Percentiles rank a stretch among this genome's conserved stretches.
Evolutionary conservation across 495 filamentous ascomycete genomes (phyloP).

Genomic region (Aspergillus saccharolyticus): DNA sequence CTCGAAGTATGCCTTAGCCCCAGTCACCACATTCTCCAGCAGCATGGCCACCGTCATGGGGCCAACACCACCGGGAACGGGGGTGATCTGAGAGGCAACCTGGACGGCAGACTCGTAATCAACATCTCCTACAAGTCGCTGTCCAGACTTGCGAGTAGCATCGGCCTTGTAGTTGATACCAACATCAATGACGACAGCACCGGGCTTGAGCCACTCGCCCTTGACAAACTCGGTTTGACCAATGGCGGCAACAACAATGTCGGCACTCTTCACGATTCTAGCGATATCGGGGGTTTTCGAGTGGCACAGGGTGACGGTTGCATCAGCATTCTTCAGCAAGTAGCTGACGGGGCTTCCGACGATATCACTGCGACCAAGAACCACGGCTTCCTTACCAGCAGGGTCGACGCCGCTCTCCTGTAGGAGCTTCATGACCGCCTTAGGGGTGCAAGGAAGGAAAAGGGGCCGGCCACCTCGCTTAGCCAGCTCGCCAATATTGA

Average conservation of each 20-base stretch:
- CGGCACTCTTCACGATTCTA: slow-evolving; percentile 72
- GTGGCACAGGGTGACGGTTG: slow-evolving; percentile 95
- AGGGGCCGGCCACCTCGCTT: slow-evolving; percentile 85
- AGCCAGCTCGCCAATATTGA: slow-evolving; percentile 92
- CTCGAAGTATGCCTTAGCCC: slow-evolving; percentile 75
- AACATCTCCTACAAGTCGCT: slow-evolving; percentile 93
- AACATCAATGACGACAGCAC: slow-evolving; percentile 93
- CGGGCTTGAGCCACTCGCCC: slow-evolving; percentile 92
- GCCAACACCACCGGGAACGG: slow-evolving; percentile 93
- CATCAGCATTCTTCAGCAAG: slow-evolving; percentile 88
- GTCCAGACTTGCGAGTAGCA: slow-evolving; percentile 85
- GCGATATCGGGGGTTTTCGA: slow-evolving; percentile 73
- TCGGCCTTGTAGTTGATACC: slow-evolving; percentile 97
- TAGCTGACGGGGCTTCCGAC: slow-evolving; percentile 96
- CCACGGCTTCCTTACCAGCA: slow-evolving; percentile 87
- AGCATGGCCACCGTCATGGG: slow-evolving; percentile 99
- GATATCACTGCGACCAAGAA: slow-evolving; percentile 92
- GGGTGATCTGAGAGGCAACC: slow-evolving; percentile 92
- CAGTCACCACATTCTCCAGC: slow-evolving; percentile 85
- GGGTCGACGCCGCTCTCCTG: slow-evolving; percentile 77
- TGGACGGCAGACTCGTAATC: slow-evolving; percentile 81
- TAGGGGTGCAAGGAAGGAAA: slow-evolving; percentile 91
- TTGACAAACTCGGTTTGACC: slow-evolving; percentile 82
- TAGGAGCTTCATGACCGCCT: slow-evolving; percentile 92
- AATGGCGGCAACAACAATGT: slow-evolving; percentile 89